Percentiles rank a stretch among this genome's conserved stretches.
Conservation (phyloP, 768 basidiomycete species). For the Rossbeevera mucosa region DNA sequence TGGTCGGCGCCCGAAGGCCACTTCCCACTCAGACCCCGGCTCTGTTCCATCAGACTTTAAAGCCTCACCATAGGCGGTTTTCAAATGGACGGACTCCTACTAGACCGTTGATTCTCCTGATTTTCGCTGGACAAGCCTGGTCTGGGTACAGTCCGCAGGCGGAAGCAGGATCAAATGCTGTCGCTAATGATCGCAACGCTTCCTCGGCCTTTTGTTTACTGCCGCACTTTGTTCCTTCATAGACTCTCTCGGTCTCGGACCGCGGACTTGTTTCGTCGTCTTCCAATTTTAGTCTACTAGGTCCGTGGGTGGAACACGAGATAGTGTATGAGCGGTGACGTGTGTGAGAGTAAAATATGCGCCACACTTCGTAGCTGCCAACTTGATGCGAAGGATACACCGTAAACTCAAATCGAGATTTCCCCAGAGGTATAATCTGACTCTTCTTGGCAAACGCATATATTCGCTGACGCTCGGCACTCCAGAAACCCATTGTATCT, state of each 20-base stretch:
- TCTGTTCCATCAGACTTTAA: not conserved
- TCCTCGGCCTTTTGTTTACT: too few species aligned
- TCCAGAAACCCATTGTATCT: slow-evolving; percentile 1
- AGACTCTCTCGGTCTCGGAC: too few species aligned
- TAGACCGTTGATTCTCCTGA: not conserved
- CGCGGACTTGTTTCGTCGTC: not conserved
- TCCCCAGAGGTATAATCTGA: slow-evolving; percentile 4
- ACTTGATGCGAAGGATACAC: not conserved
- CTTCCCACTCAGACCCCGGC: not conserved
- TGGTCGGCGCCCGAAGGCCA: not conserved
- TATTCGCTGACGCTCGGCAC: not conserved
- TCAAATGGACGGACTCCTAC: too few species aligned
- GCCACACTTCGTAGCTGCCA: not conserved
- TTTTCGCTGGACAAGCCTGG: not conserved
- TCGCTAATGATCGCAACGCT: not conserved
- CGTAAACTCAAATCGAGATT: slow-evolving; percentile 1
- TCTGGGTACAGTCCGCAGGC: not conserved
- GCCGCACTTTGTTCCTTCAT: not conserved
- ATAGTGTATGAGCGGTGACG: not conserved
- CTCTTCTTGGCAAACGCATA: not conserved
- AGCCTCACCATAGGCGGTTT: not conserved
- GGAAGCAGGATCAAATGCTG: not conserved
- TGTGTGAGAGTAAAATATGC: not conserved
- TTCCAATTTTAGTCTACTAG: not conserved
- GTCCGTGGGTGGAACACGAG: not conserved